Evolutionary conservation across 306 rosid species (phyloP).

Genomic region (Biancaea sappan): DNA sequence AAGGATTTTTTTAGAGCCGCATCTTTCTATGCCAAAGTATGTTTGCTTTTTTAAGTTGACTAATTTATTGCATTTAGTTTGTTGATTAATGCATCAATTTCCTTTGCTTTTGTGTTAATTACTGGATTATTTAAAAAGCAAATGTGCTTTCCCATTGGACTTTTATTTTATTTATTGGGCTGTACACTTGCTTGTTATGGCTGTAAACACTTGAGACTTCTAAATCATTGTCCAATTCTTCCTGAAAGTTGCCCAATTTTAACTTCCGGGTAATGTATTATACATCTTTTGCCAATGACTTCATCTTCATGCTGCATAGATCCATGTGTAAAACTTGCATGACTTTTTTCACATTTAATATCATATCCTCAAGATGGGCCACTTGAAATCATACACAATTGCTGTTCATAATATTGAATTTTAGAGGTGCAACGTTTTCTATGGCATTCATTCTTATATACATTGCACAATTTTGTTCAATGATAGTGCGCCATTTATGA

Average conservation of each 20-base stretch:
- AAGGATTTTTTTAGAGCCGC: constrained; percentile 93
- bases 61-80: constrained; percentile 33
- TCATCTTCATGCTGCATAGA: constrained; percentile 9
- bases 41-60: constrained; percentile 35
- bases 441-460: not conserved
- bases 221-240: not conserved
- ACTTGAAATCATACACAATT: constrained; percentile 14
- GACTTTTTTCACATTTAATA: not conserved
- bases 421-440: not conserved
- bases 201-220: constrained; percentile 21
- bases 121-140: constrained; percentile 6
- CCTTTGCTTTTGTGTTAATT: constrained; percentile 21
- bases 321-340: not conserved
- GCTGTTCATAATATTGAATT: constrained; percentile 18
- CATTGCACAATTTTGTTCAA: not conserved
- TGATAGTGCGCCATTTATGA: constrained; percentile 8
- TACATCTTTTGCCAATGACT: not conserved
- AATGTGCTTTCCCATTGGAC: constrained; percentile 13
- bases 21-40: constrained; percentile 93
- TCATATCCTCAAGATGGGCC: not conserved
- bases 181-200: constrained; percentile 15
- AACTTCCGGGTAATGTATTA: not conserved
- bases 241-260: not conserved
- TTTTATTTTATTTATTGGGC: constrained; percentile 11
- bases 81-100: not conserved